phyloP scores from a whole-genome alignment of 2,329 filamentous ascomycete species.

The Xylariaceae sp. region DNA sequence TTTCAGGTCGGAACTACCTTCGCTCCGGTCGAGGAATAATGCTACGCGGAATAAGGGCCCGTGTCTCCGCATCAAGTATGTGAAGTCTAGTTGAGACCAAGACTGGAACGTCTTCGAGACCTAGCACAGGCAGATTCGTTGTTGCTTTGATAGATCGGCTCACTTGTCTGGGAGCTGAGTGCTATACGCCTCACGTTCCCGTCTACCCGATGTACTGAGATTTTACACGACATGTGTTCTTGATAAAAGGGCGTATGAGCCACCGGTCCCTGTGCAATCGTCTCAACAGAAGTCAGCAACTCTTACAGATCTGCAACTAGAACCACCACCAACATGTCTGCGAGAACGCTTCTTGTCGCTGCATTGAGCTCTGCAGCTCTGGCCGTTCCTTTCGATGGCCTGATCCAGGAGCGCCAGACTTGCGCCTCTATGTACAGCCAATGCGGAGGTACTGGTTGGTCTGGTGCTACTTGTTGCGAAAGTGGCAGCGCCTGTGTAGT shows the following conservation, averaged over 20 bases:
- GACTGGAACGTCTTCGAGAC: too few species aligned
- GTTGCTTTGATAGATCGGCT: too few species aligned
- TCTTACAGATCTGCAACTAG: background rate
- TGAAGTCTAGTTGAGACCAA: background rate
- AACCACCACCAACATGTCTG: conserved; percentile 18
- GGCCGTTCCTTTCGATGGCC: conserved; percentile 33
- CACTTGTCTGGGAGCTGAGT: background rate
- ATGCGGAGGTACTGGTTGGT: conserved; percentile 42
- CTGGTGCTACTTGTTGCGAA: conserved; percentile 40
- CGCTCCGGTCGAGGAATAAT: background rate
- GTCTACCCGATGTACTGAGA: conserved; percentile 6
- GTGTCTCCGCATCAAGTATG: background rate
- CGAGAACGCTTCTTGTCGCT: conserved; percentile 29
- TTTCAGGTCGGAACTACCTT: too few species aligned
- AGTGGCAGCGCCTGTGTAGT: conserved; percentile 33
- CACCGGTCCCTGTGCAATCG: too few species aligned
- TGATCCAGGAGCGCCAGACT: conserved; percentile 34
- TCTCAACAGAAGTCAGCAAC: too few species aligned
- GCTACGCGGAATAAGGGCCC: background rate
- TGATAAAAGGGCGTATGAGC: too few species aligned
- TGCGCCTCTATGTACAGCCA: conserved; percentile 26
- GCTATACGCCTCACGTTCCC: conserved; percentile 2
- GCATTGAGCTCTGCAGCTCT: conserved; percentile 33
- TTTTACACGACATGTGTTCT: too few species aligned
- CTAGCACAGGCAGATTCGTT: too few species aligned